Evolutionary conservation across 495 filamentous ascomycete genomes (phyloP).

Genomic region (Parachaetomium inaequale): DNA sequence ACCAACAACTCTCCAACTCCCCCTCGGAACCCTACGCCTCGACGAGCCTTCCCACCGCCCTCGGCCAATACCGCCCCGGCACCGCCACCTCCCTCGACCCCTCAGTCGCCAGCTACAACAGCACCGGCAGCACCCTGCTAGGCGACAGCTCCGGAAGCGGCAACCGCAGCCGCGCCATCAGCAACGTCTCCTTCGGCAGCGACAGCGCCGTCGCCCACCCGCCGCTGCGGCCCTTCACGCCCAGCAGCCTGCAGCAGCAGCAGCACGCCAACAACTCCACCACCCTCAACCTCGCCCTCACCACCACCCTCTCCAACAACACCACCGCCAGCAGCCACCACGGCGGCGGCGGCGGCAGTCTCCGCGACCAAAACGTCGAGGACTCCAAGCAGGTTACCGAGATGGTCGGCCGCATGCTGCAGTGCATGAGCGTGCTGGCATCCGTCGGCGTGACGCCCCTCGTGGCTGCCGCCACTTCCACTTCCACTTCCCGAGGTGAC

Average conservation of each 20-base stretch:
- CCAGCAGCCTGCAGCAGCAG: constrained; percentile 43
- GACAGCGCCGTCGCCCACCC: constrained; percentile 37
- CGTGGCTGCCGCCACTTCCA: not conserved
- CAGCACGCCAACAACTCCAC: constrained; percentile 32
- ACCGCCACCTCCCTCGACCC: constrained; percentile 72
- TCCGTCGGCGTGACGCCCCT: constrained; percentile 52
- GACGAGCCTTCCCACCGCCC: constrained; percentile 31
- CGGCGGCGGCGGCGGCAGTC: constrained; percentile 23
- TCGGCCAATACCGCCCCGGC: constrained; percentile 51
- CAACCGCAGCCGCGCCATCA: constrained; percentile 69
- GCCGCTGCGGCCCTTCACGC: constrained; percentile 53
- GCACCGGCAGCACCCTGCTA: constrained; percentile 70
- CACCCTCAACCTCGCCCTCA: constrained; percentile 15
- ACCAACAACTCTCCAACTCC: constrained; percentile 30
- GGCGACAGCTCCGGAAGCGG: constrained; percentile 53
- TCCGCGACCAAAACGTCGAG: constrained; percentile 49
- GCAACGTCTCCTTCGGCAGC: constrained; percentile 74
- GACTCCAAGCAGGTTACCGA: constrained; percentile 88
- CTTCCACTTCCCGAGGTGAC: not conserved
- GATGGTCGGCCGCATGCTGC: constrained; percentile 91
- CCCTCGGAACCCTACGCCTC: constrained; percentile 37
- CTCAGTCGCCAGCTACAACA: constrained; percentile 66
- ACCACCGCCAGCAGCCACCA: constrained; percentile 29
- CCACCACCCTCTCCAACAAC: constrained; percentile 4
- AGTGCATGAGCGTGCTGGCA: constrained; percentile 88